These are phyloP conservation scores for Cicer pinnatifidum DNA, from an alignment of 306 rosid genomes.

Conservation along the genomic window DNA sequence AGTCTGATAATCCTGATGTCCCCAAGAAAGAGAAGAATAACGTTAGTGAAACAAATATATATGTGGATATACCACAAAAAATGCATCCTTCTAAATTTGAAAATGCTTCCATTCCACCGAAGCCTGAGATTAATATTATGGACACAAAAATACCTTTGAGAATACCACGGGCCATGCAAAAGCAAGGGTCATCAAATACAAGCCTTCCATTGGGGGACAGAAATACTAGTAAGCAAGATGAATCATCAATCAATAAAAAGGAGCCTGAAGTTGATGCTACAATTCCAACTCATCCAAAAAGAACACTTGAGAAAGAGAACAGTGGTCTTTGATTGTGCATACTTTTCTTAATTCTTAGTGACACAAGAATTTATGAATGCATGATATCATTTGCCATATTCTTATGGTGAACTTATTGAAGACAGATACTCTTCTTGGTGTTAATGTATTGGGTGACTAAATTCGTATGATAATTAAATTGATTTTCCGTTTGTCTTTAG, in stretches of 20 bases:
- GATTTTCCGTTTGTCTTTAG: slow-evolving; percentile 24
- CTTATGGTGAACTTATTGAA: slow-evolving; percentile 41
- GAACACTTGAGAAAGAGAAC: slow-evolving; percentile 82
- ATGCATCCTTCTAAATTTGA: slow-evolving; percentile 36
- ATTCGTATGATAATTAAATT: background rate
- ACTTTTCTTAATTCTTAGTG: background rate
- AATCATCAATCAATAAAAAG: slow-evolving; percentile 50
- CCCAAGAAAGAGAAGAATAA: slow-evolving; percentile 41
- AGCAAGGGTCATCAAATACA: slow-evolving; percentile 52
- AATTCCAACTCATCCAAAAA: slow-evolving; percentile 56
- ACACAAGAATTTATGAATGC: background rate
- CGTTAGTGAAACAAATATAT: slow-evolving; percentile 30
- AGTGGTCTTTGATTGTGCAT: slow-evolving; percentile 51
- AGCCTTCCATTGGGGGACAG: slow-evolving; percentile 67
- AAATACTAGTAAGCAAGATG: slow-evolving; percentile 66
- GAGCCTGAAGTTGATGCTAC: slow-evolving; percentile 58
- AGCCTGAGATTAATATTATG: slow-evolving; percentile 40
- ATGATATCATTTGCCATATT: slow-evolving; percentile 38
- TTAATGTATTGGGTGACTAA: slow-evolving; percentile 11
- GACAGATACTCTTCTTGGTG: background rate
- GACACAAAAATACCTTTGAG: slow-evolving; percentile 63
- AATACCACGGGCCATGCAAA: slow-evolving; percentile 86
- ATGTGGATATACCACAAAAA: slow-evolving; percentile 41
- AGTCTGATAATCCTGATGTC: slow-evolving; percentile 52
- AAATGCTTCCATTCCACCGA: slow-evolving; percentile 41